Percentiles rank a stretch among this genome's conserved stretches.
These are phyloP conservation scores for Aspergillus baeticus DNA, from an alignment of 495 filamentous ascomycete species.

Conservation along the genomic window DNA sequence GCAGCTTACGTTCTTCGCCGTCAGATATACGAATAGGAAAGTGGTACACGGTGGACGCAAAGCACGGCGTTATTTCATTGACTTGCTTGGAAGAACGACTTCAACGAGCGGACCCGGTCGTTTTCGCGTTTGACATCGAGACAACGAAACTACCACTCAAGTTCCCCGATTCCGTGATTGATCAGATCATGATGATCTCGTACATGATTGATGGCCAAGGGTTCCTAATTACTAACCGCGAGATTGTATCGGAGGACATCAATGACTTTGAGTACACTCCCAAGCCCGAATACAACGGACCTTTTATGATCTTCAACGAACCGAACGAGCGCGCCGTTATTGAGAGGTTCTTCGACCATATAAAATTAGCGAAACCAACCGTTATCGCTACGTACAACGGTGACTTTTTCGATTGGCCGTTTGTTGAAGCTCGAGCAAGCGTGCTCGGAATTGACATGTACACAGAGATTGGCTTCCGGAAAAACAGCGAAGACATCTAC, in stretches of 20 bases:
- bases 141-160: slow-evolving; percentile 96
- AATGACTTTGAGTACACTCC: slow-evolving; percentile 98
- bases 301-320: slow-evolving; percentile 97
- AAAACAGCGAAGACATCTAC: slow-evolving; percentile 93
- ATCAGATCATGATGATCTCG: slow-evolving; percentile 99
- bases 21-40: slow-evolving; percentile 91
- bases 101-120: slow-evolving; percentile 85
- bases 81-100: slow-evolving; percentile 85
- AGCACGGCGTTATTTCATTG: slow-evolving; percentile 81
- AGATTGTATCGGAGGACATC: slow-evolving; percentile 98
- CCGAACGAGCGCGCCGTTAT: slow-evolving; percentile 85
- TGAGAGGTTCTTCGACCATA: slow-evolving; percentile 91
- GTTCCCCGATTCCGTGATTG: slow-evolving; percentile 92
- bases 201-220: slow-evolving; percentile 99
- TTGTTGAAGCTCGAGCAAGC: slow-evolving; percentile 90
- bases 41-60: slow-evolving; percentile 95
- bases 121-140: slow-evolving; percentile 98
- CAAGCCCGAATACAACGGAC: slow-evolving; percentile 90
- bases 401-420: slow-evolving; percentile 99
- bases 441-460: slow-evolving; percentile 99
- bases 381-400: slow-evolving; percentile 99
- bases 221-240: slow-evolving; percentile 96
- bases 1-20: background rate
- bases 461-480: slow-evolving; percentile 92
- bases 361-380: slow-evolving; percentile 91